These are phyloP conservation scores for Lentinula sp. DNA, from an alignment of 768 basidiomycete species.

Conservation along the genomic window DNA sequence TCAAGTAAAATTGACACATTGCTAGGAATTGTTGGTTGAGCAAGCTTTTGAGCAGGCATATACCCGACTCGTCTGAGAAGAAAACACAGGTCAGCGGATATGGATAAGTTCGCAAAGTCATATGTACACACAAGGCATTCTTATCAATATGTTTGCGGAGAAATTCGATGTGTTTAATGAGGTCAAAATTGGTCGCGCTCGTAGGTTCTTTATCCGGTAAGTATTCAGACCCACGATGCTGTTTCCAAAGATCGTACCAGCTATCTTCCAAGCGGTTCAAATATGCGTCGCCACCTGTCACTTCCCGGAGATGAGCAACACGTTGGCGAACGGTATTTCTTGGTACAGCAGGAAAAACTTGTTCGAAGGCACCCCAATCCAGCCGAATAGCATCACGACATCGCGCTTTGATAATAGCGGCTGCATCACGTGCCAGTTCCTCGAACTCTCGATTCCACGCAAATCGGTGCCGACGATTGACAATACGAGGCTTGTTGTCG, in stretches of 20 bases:
- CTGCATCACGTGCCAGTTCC: constrained; percentile 82
- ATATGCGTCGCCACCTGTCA: constrained; percentile 67
- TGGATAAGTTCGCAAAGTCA: not conserved
- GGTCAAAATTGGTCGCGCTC: constrained; percentile 69
- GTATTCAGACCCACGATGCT: constrained; percentile 57
- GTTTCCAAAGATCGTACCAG: constrained; percentile 76
- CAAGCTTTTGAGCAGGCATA: constrained; percentile 34
- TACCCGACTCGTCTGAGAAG: constrained; percentile 58
- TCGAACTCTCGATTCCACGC: constrained; percentile 86
- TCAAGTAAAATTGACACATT: constrained; percentile 37
- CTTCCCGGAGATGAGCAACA: constrained; percentile 52
- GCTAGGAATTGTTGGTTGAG: constrained; percentile 29
- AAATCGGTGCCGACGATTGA: constrained; percentile 57
- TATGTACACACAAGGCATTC: constrained; percentile 67
- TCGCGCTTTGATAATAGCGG: constrained; percentile 75
- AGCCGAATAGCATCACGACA: constrained; percentile 55
- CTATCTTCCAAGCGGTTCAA: constrained; percentile 72
- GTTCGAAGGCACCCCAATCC: constrained; percentile 68
- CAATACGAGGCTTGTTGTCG: not conserved
- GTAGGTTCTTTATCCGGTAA: constrained; percentile 68
- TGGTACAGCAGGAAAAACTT: constrained; percentile 76
- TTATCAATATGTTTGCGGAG: constrained; percentile 81
- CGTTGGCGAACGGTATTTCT: constrained; percentile 69
- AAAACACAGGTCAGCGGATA: constrained; percentile 11
- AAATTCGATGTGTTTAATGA: constrained; percentile 78